Evolutionary conservation across 805 yeast species (phyloP), one percentile per base, ranked within the genome.

Genomic region (Blastobotrys muscicola): DNA sequence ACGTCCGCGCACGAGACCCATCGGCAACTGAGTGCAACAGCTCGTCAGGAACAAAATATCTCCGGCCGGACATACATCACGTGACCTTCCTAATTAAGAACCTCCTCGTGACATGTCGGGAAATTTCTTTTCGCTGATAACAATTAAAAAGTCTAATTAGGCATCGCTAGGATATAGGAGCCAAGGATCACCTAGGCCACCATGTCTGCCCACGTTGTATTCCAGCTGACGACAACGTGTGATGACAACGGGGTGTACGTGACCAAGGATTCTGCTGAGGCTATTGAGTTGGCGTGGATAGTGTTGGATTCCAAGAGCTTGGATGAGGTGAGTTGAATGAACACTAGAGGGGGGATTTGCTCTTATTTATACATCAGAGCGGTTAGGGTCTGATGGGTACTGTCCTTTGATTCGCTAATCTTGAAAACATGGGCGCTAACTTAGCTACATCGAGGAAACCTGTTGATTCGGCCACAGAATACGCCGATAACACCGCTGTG

Each of bases 231-330:
- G 42, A 75, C 84, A 33, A 80, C 87, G 14, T 75, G 81, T 50
- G 86, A 80, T 55, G 85, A 80, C 43, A 71, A 74, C 32, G 71
- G 76, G 29, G 69, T 69, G 29, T 71, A 74, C 52, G 73, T 76
- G 40, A 65, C 79, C 29, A 77, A 75, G 54, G 94, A 84, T 60
- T 71, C 83, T 29, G 70, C 81, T 3, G 87, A 81, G 58, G 67
- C 80, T 45, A 71, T 78, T 31, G 84, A 78, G 56, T 59, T 85
- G 11, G 76, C 84, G 3, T 85, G 90, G 84, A 62, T 72, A 26
- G 54, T 79, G 3, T 62, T 84, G 12, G 78, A 81, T 55, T 72
- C 83, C 13, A 54, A 62, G 4, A 67, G 75, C 2, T 61, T 79
- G 43, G 65, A 67, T 29, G 67, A 65, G 51, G 50, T 54, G 29